Evolutionary conservation across 2,329 filamentous ascomycete species (phyloP).

Genomic region (Phyllosticta citribraziliensis): DNA sequence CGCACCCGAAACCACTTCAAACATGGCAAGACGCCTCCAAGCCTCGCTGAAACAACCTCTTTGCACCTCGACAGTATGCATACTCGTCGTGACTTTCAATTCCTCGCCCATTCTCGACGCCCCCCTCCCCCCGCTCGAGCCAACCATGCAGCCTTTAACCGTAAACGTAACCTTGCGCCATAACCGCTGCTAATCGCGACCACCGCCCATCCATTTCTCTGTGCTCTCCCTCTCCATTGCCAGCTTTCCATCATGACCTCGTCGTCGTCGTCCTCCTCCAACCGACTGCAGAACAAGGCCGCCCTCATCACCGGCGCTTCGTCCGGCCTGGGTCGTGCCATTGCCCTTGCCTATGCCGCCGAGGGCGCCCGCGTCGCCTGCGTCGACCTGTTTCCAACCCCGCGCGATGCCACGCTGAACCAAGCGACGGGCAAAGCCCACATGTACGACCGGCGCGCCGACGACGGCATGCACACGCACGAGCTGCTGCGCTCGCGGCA

Average conservation of each 20-base stretch:
- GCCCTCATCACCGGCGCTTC: constrained; percentile 23
- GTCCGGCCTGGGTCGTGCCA: constrained; percentile 20
- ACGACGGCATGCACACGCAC: constrained; percentile 11
- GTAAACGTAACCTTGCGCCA: background rate
- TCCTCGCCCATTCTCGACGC: background rate
- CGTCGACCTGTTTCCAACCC: constrained; percentile 22
- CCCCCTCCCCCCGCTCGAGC: too few species aligned
- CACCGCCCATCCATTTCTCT: background rate
- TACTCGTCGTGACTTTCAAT: background rate
- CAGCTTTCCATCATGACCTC: background rate
- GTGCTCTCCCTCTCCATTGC: too few species aligned
- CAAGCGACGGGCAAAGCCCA: constrained; percentile 22
- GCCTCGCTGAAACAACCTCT: background rate
- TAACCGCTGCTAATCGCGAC: background rate
- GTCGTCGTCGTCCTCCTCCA: too few species aligned
- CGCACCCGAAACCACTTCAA: background rate
- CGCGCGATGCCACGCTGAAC: constrained; percentile 19
- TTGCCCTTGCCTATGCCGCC: constrained; percentile 13
- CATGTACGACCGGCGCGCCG: constrained; percentile 18
- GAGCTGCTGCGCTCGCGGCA: constrained; percentile 15
- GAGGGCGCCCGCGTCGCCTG: constrained; percentile 17
- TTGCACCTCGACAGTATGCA: background rate
- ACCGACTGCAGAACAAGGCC: constrained; percentile 13
- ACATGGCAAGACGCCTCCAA: background rate
- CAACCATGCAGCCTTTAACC: background rate